These are phyloP conservation scores for Helianthus annuus DNA, from an alignment of 129 eudicot species.

Conservation along the genomic window DNA sequence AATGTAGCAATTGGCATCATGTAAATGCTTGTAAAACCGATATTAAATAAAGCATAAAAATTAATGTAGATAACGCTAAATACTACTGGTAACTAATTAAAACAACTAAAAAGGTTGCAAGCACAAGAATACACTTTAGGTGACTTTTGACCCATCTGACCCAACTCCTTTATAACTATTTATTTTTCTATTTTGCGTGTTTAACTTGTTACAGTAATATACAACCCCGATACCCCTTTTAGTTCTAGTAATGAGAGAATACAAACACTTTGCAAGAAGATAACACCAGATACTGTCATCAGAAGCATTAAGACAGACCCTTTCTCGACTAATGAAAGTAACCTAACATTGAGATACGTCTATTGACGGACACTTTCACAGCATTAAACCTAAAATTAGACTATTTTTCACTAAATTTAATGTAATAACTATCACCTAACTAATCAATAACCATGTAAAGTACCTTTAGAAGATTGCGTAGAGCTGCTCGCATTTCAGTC, in stretches of 20 bases:
- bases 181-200: neutral
- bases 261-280: neutral
- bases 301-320: conserved; percentile 4
- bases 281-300: neutral
- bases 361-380: conserved; percentile 8
- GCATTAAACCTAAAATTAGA: neutral
- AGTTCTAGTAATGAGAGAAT: neutral
- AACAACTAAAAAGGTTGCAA: neutral
- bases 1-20: conserved; percentile 2
- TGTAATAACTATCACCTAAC: neutral
- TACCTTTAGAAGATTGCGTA: conserved; percentile 82
- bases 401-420: conserved; percentile 3
- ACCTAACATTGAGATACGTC: neutral
- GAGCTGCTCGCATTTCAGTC: conserved; percentile 77
- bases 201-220: neutral
- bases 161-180: neutral
- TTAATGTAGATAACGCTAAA: neutral
- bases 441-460: neutral
- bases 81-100: neutral
- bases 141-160: neutral
- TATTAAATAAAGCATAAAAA: conserved; percentile 4
- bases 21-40: conserved; percentile 18
- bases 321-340: conserved; percentile 1
- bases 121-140: neutral
- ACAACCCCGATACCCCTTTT: neutral